Evolutionary conservation across 1,284 basidiomycete genomes (phyloP), one percentile per base, ranked within the genome.

Genomic region (Inonotus hispidus): DNA sequence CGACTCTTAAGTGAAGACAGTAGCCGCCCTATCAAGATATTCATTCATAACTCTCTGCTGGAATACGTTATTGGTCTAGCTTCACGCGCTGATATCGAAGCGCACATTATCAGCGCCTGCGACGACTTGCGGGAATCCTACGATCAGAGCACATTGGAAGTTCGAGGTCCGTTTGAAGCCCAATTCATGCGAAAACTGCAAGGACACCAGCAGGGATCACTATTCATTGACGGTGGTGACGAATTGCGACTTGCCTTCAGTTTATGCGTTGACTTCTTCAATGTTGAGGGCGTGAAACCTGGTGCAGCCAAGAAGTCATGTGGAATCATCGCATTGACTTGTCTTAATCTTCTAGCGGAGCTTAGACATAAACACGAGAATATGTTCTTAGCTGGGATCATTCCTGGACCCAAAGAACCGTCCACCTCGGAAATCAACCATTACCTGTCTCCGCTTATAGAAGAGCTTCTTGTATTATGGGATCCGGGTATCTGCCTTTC

Each of bases 241-340:
- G 37, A 38, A 38, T 38, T 38, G 37, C 37, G 46, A 49, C 53
- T 56, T 7, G 55, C 64, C 35, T 73, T 75, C 56, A 66, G 66
- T 27, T 65, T 79, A 1, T 68, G 63, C 39, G 50, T 74, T 2
- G 73, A 79, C 56, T 75, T 69, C 57, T 79, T 79, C 66, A 78
- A 78, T 59, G 75, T 75, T 0, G 66, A 65, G 0, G 54, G 62
- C 0, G 74, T 71, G 53, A 73, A 71, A 52, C 57, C 45, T 21
- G 61, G 69, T 21, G 71, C 73, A 1, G 72, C 73, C 46, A 67
- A 66, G 2, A 59, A 61, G 0, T 75, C 73, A 4, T 56, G 72
- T 29, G 73, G 75, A 0, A 66, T 68, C 0, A 73, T 80, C 1
- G 67, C 65, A 0, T 63, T 80, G 58, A 61, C 65, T 0, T 67